phyloP scores from a whole-genome alignment of 75 land plant genomes.

The Cryptomeria japonica region DNA sequence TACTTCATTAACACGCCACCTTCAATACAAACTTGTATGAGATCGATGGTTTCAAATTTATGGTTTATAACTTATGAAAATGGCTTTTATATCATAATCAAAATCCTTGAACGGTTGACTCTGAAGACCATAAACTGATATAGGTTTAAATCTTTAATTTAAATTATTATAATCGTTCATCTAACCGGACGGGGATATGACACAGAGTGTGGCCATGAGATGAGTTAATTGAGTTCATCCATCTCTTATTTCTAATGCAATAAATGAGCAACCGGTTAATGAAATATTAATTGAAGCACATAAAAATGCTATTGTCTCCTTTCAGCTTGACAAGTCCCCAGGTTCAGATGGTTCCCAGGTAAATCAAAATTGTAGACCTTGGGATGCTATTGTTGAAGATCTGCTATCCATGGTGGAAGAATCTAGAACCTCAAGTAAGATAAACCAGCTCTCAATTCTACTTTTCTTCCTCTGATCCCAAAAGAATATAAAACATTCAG shows the following conservation, averaged over 20 bases:
- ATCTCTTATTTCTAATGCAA: neutral
- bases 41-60: too few relatives aligned
- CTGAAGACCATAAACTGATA: too few relatives aligned
- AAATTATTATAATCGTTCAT: too few relatives aligned
- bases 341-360: neutral
- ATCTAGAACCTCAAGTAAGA: neutral
- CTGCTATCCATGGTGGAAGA: neutral
- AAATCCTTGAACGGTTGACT: too few relatives aligned
- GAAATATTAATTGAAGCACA: neutral
- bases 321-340: neutral
- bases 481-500: neutral
- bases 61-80: too few relatives aligned
- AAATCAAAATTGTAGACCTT: neutral
- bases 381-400: neutral
- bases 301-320: neutral
- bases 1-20: too few relatives aligned
- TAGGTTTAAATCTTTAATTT: too few relatives aligned
- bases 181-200: too few relatives aligned
- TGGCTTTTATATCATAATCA: too few relatives aligned
- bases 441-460: neutral
- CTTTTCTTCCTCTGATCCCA: neutral
- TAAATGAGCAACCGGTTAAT: neutral
- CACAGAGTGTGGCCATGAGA: too few relatives aligned
- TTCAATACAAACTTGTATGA: too few relatives aligned
- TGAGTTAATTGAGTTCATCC: neutral